Percentiles rank a stretch among this genome's conserved stretches.
Evolutionary conservation across 2,329 filamentous ascomycete genomes (phyloP).

Genomic region (Diaporthe sp.): DNA sequence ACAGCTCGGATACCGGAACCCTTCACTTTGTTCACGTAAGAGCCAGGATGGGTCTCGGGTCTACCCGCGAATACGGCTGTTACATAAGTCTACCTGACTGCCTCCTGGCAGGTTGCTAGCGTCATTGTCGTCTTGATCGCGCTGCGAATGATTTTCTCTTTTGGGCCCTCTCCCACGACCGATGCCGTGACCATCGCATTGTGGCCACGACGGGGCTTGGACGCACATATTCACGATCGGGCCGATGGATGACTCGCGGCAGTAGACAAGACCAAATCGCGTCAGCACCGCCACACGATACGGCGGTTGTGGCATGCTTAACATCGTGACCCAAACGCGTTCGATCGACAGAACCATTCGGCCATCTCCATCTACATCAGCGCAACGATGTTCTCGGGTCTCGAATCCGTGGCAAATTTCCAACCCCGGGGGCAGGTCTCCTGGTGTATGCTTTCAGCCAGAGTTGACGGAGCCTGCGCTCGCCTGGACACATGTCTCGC

Average conservation of each 20-base stretch:
- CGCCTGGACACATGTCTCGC: background rate
- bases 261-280: background rate
- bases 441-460: background rate
- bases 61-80: slow-evolving; percentile 20
- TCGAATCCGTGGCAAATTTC: background rate
- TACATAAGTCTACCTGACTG: slow-evolving; percentile 24
- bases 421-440: no score
- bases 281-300: background rate
- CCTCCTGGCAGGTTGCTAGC: background rate
- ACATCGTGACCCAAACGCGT: background rate
- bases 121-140: background rate
- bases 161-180: background rate
- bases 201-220: background rate
- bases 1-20: slow-evolving; percentile 26
- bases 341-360: background rate
- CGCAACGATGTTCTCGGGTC: background rate
- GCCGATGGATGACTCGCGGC: slow-evolving; percentile 3
- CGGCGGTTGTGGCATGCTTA: background rate
- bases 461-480: background rate
- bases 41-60: slow-evolving; percentile 22
- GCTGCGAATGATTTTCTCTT: background rate
- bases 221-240: background rate
- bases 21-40: slow-evolving; percentile 27
- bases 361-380: background rate
- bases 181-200: background rate